phyloP scores from a whole-genome alignment of 163 green algal species.

The Volvox carteri region DNA sequence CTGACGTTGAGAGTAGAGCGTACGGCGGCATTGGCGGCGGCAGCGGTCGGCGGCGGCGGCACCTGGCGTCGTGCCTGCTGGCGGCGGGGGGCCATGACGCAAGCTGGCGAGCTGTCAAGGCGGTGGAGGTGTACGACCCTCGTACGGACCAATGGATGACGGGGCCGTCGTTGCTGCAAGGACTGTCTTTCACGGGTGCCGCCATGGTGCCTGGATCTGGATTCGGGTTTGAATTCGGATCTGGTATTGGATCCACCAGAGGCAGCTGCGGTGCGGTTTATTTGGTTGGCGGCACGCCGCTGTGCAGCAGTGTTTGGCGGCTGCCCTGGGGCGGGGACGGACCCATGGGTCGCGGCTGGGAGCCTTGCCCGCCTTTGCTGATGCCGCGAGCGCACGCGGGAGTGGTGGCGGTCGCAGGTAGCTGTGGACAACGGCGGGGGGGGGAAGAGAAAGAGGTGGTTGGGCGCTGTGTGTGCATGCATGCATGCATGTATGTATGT shows the following conservation, averaged over 20 bases:
- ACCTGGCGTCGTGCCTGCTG: slow-evolving; percentile 54
- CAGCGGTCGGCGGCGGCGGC: slow-evolving; percentile 48
- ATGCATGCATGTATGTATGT: no score
- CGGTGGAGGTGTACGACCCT: slow-evolving; percentile 54
- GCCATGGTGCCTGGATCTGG: slow-evolving; percentile 9
- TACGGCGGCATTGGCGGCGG: neutral
- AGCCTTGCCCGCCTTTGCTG: slow-evolving; percentile 10
- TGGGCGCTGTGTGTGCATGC: no score
- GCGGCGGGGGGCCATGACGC: slow-evolving; percentile 66
- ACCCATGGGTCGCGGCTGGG: slow-evolving; percentile 45
- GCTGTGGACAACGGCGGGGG: neutral
- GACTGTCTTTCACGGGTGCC: slow-evolving; percentile 45
- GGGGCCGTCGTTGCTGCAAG: slow-evolving; percentile 41
- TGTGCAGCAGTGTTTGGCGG: slow-evolving; percentile 50
- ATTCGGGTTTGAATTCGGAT: neutral
- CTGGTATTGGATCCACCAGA: neutral
- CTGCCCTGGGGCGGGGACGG: slow-evolving; percentile 14
- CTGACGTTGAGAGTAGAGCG: neutral
- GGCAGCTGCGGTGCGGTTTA: slow-evolving; percentile 14
- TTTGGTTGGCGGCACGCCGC: slow-evolving; percentile 45
- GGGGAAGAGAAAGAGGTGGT: neutral
- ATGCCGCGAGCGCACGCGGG: slow-evolving; percentile 53
- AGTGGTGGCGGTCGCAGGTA: slow-evolving; percentile 43
- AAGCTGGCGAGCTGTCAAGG: slow-evolving; percentile 63
- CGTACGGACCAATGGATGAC: slow-evolving; percentile 22